Base-by-base conservation (phyloP, 768 basidiomycete genomes). In the Russula olivacea region DNA sequence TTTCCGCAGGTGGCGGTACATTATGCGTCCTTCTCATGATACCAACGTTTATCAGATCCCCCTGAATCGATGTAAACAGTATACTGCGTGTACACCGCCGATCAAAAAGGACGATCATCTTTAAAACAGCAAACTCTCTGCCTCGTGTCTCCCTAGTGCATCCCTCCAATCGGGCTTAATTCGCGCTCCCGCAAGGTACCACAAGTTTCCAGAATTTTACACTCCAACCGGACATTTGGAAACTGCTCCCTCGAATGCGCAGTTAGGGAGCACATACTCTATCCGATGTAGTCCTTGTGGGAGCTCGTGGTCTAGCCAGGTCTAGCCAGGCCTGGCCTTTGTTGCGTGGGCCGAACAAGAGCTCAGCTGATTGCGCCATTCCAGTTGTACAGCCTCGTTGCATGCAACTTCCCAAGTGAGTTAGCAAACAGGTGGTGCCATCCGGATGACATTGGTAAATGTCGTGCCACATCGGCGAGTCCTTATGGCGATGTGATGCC, bases 31-130 rank as follows among this genome's bases (percentile, higher is more conserved):
- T 21, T 52, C 32, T 50, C 48, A 51, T n/a, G 32, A 30, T 19
- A 7, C 28, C 23, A 38, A 45, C 28, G 32, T 47, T 45, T 59
- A 63, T 54, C 47, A 17, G 51, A 58, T 63, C 9, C 32, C 50
- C 50, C 56, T 55, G 43, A 51, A 58, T 59, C n/a, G 52, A 32
- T 59, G 34, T 30, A 19, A 5, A 45, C 30, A 5, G 11, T 47
- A 48, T 21, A 40, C 32, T 48, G 2, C 14, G 36, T 21, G 43
- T 30, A 23, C 25, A 41, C 50, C 48, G 12, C 57, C 32, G 62
- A 59, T 59, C 57, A 63, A 51, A 53, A 54, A 23, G 52, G 14
- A 34, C 52, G 58, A 59, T 59, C 58, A 9, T 12, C 38, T 51
- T 30, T 21, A 25, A 59, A 59, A 21, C 34, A 50, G 12, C 23